These are phyloP conservation scores for Kwoniella dendrophila DNA, from an alignment of 768 basidiomycete genomes.

Conservation along the genomic window DNA sequence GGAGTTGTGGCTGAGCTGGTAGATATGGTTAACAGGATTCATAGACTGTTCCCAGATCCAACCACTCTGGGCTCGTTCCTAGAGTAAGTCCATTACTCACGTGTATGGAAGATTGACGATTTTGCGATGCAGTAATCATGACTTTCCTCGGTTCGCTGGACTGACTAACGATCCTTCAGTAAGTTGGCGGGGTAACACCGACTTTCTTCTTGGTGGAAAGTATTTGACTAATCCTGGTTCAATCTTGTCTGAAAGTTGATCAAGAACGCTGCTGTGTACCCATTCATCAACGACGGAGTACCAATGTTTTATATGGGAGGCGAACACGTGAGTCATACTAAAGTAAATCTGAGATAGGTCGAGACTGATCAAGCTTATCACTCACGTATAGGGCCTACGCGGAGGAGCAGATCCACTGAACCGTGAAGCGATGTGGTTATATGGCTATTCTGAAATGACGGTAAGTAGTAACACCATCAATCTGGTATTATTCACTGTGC, in stretches of 20 bases:
- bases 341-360: not conserved
- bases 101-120: not conserved
- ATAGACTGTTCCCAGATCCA: slow-evolving; percentile 46
- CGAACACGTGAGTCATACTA: slow-evolving; percentile 40
- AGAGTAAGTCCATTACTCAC: slow-evolving; percentile 38
- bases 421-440: slow-evolving; percentile 53
- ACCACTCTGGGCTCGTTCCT: slow-evolving; percentile 53
- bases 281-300: slow-evolving; percentile 56
- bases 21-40: slow-evolving; percentile 45
- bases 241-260: slow-evolving; percentile 30
- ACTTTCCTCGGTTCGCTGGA: slow-evolving; percentile 49
- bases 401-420: slow-evolving; percentile 54
- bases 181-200: slow-evolving; percentile 6
- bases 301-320: slow-evolving; percentile 55
- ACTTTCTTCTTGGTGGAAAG: not conserved
- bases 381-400: slow-evolving; percentile 38
- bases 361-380: not conserved
- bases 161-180: slow-evolving; percentile 39
- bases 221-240: not conserved
- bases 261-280: slow-evolving; percentile 56
- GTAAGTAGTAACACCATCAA: slow-evolving; percentile 19
- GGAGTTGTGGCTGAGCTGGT: slow-evolving; percentile 40
- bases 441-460: slow-evolving; percentile 30
- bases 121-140: slow-evolving; percentile 46
- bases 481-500: not conserved